phyloP scores from a whole-genome alignment of 1,284 basidiomycete species.

The Naganishia sp. region DNA sequence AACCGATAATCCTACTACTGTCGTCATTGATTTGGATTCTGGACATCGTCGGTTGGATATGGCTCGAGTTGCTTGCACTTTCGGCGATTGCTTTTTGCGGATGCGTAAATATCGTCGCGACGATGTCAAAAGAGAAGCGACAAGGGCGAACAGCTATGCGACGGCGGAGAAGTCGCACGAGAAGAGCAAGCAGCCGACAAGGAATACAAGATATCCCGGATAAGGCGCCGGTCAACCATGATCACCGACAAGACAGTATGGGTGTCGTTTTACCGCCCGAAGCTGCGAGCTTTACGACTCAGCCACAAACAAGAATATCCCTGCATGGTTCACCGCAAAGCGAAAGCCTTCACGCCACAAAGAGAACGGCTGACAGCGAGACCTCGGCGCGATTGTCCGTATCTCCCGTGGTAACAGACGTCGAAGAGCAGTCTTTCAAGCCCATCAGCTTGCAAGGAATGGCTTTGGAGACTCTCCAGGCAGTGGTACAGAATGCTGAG shows the following conservation, averaged over 20 bases:
- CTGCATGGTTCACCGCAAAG: not conserved
- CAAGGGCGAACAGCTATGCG: not conserved
- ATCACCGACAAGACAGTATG: too few species aligned
- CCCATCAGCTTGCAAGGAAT: conserved; percentile 17
- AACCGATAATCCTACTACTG: conserved; percentile 14
- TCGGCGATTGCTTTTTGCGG: conserved; percentile 20
- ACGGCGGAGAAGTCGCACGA: not conserved
- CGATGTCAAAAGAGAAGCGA: conserved; percentile 2
- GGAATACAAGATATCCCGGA: not conserved
- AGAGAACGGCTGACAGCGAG: not conserved
- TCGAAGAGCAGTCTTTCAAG: too few species aligned
- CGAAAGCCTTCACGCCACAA: not conserved
- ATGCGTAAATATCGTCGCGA: conserved; percentile 7
- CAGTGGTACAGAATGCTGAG: conserved; percentile 16
- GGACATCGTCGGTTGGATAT: conserved; percentile 28
- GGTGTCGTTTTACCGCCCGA: not conserved
- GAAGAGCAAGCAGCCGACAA: not conserved
- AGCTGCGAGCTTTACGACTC: not conserved
- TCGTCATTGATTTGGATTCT: conserved; percentile 21
- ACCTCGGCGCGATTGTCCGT: not conserved
- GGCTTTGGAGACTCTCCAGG: conserved; percentile 19
- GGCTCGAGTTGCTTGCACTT: conserved; percentile 24
- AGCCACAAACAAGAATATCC: not conserved
- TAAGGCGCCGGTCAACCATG: not conserved
- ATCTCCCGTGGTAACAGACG: not conserved